Base-by-base conservation (phyloP, 1,284 basidiomycete genomes). In the Trametes pubescens region DNA sequence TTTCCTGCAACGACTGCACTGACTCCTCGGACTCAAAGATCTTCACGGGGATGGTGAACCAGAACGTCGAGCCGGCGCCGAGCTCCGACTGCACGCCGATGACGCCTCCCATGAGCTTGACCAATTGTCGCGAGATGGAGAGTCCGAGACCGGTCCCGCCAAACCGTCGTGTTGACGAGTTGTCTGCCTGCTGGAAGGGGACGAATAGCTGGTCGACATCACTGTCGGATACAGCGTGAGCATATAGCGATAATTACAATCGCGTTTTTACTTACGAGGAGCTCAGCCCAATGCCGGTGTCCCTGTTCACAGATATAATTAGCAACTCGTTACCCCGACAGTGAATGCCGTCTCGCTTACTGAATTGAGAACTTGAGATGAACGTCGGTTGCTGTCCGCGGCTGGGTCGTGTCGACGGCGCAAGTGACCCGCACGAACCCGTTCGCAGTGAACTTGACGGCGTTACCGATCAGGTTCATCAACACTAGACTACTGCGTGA, bases 401-500 rank as follows among this genome's bases (percentile, higher is more conserved):
- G 70, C 18, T 69, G 69, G n/a, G 72, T 75, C n/a, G 57, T 69
- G 62, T 87, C 87, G 16, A 86, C 74, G 14, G 82, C 84, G 69
- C 87, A 89, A 3, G 79, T 80, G 22, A 90, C 87, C 37, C 83
- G 80, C 35, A 91, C 87, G 54, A 80, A 86, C 6, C 89, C 89
- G 38, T 74, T 76, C 1, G 82, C 80, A 1, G 88, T 90, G 73
- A 91, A 90, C 69, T 91, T 91, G 59, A 91, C 86, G 11, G 88
- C 88, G 71, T 91, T 91, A 10, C 88, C 88, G 61, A 91, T 88
- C 47, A 91, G 75, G 71, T 91, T 91, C 88, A 90, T 90, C 35
- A 90, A 76, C 16, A 90, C 88, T 87, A 62, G 9, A 58, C 18
- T 44, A 8, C 10, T 10, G 32, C 11, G 24, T 61, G 2, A 55